Conservation (phyloP, 2,329 filamentous ascomycete genomes). For the Aspergillus clavatus region DNA sequence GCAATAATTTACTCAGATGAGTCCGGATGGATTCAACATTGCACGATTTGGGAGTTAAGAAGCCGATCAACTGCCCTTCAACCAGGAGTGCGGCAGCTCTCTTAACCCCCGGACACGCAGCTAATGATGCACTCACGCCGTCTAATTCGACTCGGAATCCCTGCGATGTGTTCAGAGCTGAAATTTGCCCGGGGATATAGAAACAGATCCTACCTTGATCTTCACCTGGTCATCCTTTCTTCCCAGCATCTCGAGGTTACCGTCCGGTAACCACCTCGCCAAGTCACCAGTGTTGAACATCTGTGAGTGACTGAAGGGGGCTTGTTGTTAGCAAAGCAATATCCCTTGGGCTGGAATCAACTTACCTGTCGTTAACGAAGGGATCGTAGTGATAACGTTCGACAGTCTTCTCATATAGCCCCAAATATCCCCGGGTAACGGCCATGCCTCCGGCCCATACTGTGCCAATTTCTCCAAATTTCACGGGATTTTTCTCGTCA, state of each 20-base stretch:
- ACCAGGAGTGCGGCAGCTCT: constrained; percentile 5
- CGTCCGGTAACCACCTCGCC: constrained; percentile 8
- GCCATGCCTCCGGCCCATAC: constrained; percentile 9
- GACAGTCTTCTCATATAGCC: constrained; percentile 5
- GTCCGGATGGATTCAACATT: background rate
- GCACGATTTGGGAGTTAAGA: constrained; percentile 2
- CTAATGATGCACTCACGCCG: constrained; percentile 6
- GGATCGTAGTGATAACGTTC: constrained; percentile 6
- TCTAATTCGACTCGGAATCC: constrained; percentile 10
- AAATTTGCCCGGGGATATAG: background rate
- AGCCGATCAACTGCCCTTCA: constrained; percentile 2
- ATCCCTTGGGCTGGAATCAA: background rate
- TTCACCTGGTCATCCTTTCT: constrained; percentile 10
- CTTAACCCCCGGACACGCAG: constrained; percentile 2
- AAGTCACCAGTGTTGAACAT: constrained; percentile 12
- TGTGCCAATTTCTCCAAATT: constrained; percentile 4
- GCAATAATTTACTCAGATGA: background rate
- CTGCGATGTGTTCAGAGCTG: constrained; percentile 1
- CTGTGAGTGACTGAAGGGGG: background rate
- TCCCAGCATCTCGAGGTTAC: constrained; percentile 6
- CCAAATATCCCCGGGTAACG: constrained; percentile 6
- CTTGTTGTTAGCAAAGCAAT: background rate
- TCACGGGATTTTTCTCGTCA: background rate
- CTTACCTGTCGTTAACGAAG: constrained; percentile 8
- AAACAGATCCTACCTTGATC: background rate